phyloP scores from a whole-genome alignment of 176 grass and related monocot species.

The Elaeis guineensis region DNA sequence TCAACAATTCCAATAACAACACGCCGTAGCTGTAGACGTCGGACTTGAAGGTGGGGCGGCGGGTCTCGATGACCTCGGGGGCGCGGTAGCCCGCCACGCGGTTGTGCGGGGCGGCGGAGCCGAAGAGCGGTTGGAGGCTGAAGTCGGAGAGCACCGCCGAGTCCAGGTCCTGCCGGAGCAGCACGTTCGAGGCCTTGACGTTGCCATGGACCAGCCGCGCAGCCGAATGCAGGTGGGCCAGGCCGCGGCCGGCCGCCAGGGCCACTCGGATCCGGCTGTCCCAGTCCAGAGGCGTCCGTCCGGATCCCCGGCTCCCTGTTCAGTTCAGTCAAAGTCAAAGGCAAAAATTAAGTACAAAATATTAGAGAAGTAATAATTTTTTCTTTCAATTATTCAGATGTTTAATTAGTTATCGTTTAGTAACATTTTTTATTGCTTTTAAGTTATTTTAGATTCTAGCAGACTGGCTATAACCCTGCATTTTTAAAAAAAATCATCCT shows the following conservation, averaged over 20 bases:
- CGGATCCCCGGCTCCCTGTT: slow-evolving; percentile 51
- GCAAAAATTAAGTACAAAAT: too few relatives aligned
- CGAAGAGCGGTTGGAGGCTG: slow-evolving; percentile 63
- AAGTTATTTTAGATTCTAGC: too few relatives aligned
- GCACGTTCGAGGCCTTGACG: slow-evolving; percentile 84
- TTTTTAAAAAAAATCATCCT: too few relatives aligned
- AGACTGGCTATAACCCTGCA: too few relatives aligned
- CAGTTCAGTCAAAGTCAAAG: too few relatives aligned
- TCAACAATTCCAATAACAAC: slow-evolving; percentile 70
- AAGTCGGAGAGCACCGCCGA: slow-evolving; percentile 64
- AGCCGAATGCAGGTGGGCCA: slow-evolving; percentile 60
- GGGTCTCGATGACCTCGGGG: slow-evolving; percentile 58
- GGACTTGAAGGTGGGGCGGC: slow-evolving; percentile 55
- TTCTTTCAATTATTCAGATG: too few relatives aligned
- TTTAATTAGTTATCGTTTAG: too few relatives aligned
- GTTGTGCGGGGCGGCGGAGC: slow-evolving; percentile 27
- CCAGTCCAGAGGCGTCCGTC: slow-evolving; percentile 53
- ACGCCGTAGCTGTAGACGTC: slow-evolving; percentile 85
- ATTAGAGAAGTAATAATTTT: too few relatives aligned
- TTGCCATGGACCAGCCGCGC: slow-evolving; percentile 76
- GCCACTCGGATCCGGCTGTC: slow-evolving; percentile 71
- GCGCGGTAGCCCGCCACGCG: slow-evolving; percentile 54
- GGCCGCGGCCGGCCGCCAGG: slow-evolving; percentile 60
- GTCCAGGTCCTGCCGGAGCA: slow-evolving; percentile 65
- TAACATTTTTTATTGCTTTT: too few relatives aligned